Base-by-base conservation (phyloP, 2,329 filamentous ascomycete species). In the Curvularia lunata region DNA sequence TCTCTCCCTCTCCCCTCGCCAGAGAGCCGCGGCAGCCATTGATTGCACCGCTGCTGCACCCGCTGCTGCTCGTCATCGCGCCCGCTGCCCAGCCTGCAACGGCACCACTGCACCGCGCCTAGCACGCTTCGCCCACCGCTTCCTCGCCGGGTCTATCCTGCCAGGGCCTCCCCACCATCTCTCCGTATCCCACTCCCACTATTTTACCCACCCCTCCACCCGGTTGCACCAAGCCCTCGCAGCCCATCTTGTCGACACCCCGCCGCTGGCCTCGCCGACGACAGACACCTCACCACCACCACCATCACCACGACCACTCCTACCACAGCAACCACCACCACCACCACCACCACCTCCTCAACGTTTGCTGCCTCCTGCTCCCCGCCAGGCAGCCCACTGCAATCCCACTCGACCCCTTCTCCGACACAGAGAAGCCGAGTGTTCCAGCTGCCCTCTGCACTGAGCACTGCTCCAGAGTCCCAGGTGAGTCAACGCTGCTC, bases 401-500 rank as follows among this genome's bases (percentile, higher is more conserved):
- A 8, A 34, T 6, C 25, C 32, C 19, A 52, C 43, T 16, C 37
- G 45, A 25, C 25, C 57, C 25, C 37, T 55, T 54, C 54, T 56
- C 58, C 46, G 58, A 51, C 54, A 56, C 61, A 45, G 19, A 42
- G 46, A 48, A 16, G 45, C 54, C 48, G 52, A 48, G n/a, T 46
- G 7, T 38, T 48, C 47, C 53, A 48, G 43, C 60, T 61, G 59
- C 40, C 38, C 52, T 48, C 27, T 42, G 54, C 40, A 54, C 54
- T 65, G 62, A 59, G 19, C 65, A 54, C 49, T 65, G 43, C 50
- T 49, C 28, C 16, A 55, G 58, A 40, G 56, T 42, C 50, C 56
- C 50, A 70, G 71, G 74, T 75, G 71, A 76, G 73, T 75, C 70
- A 75, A 70, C 62, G 51, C 53, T 37, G 46, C 21, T 57, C 61